These are phyloP conservation scores for Microthyrium microscopicum DNA, from an alignment of 2,329 filamentous ascomycete genomes.

Conservation along the genomic window DNA sequence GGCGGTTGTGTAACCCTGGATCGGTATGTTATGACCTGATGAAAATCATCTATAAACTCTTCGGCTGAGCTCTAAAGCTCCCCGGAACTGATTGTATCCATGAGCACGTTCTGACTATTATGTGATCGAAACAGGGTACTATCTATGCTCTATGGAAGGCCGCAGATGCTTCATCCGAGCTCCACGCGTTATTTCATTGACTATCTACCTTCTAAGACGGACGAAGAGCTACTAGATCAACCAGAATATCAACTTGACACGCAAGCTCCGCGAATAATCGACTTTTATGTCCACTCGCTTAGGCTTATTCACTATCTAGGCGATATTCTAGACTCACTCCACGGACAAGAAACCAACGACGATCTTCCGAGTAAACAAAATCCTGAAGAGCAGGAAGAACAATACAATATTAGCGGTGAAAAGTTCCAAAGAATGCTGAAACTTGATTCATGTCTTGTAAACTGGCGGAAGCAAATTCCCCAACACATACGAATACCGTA, in stretches of 20 bases:
- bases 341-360: not conserved
- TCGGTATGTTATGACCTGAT: not conserved
- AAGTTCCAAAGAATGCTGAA: not conserved
- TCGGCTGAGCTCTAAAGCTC: too few relatives aligned
- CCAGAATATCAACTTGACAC: not conserved
- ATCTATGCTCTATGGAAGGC: conserved; percentile 1
- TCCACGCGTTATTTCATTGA: not conserved
- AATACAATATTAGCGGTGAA: not conserved
- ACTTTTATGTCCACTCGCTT: not conserved
- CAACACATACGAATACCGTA: not conserved
- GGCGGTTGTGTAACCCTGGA: conserved; percentile 1
- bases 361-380: too few relatives aligned
- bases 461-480: not conserved
- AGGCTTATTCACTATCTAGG: not conserved
- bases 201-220: not conserved
- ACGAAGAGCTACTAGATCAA: conserved; percentile 1
- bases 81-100: too few relatives aligned
- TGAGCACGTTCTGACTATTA: too few relatives aligned
- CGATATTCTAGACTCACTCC: not conserved
- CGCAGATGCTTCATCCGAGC: conserved; percentile 3
- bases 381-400: not conserved
- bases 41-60: too few relatives aligned
- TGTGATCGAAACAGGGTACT: not conserved
- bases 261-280: not conserved
- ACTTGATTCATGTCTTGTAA: not conserved